A percentile compares a stretch with the other conserved stretches of the same genome.
Conservation (phyloP, 352 stramenopile genomes). For the Phytopythium aichiense region DNA sequence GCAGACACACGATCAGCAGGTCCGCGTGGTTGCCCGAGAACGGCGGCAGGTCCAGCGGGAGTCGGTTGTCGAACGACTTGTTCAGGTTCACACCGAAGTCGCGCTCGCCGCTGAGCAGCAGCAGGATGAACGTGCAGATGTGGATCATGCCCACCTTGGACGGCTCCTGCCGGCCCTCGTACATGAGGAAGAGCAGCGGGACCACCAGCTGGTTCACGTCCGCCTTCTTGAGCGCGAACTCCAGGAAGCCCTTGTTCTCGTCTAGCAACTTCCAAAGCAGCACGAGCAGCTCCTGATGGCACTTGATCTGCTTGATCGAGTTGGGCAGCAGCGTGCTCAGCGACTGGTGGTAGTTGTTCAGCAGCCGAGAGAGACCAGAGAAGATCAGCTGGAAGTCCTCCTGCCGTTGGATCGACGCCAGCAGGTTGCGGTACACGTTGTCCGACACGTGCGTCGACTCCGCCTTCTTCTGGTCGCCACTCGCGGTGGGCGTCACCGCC, state of each 20-base stretch:
- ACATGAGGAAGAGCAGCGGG: conserved; percentile 88
- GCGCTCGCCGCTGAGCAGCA: conserved; percentile 96
- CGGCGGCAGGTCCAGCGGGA: conserved; percentile 93
- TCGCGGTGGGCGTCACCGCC: conserved; percentile 32
- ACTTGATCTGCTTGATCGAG: conserved; percentile 93
- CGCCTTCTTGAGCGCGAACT: conserved; percentile 92
- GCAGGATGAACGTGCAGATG: conserved; percentile 98
- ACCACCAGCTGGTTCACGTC: conserved; percentile 92
- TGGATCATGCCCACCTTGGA: conserved; percentile 96
- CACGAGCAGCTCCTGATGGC: conserved; percentile 96
- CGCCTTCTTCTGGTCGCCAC: conserved; percentile 21
- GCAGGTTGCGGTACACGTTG: conserved; percentile 72
- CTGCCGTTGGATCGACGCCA: conserved; percentile 63
- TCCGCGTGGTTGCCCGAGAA: conserved; percentile 97
- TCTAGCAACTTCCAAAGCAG: conserved; percentile 98
- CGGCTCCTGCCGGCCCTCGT: conserved; percentile 92
- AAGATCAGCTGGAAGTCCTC: conserved; percentile 94
- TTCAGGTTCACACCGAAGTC: conserved; percentile 98
- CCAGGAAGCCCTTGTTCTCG: conserved; percentile 95
- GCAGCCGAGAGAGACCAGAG: conserved; percentile 91
- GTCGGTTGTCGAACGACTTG: conserved; percentile 91
- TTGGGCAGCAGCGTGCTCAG: conserved; percentile 93
- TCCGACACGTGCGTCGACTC: background rate
- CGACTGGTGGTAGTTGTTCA: conserved; percentile 95
- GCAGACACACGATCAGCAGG: conserved; percentile 95